A percentile compares a stretch with the other conserved stretches of the same genome.
Evolutionary conservation across 2,329 filamentous ascomycete genomes (phyloP).

Genomic region (Coleophoma eucalyptorum): DNA sequence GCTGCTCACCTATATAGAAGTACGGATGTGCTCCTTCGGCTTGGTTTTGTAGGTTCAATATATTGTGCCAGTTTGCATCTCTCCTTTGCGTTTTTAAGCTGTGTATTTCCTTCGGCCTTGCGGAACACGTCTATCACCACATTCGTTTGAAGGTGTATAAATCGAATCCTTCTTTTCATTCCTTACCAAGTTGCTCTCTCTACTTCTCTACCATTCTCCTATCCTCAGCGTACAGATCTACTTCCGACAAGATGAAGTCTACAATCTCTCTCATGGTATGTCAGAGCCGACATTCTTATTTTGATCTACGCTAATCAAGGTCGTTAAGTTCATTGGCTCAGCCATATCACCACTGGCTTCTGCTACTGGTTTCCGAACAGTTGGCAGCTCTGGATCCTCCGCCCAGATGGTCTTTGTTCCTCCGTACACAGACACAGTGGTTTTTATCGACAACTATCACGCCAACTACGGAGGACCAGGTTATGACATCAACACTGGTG

Average conservation of each 20-base stretch:
- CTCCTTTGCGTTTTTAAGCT: no score
- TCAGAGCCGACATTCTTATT: background rate
- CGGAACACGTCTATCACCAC: background rate
- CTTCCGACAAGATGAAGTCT: background rate
- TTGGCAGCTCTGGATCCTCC: background rate
- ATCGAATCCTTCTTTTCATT: background rate
- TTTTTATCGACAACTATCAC: constrained; percentile 3
- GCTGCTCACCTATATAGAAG: no score
- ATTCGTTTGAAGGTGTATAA: background rate
- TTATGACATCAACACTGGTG: background rate
- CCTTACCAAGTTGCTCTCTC: background rate
- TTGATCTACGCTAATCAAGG: background rate
- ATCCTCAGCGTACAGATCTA: background rate
- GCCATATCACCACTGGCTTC: background rate
- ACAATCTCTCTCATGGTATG: background rate
- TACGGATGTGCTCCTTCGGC: no score
- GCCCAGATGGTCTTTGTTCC: constrained; percentile 3
- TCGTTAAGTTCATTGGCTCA: background rate
- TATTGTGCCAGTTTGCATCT: no score
- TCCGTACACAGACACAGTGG: constrained; percentile 1
- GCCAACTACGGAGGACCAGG: constrained; percentile 1
- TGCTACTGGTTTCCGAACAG: background rate
- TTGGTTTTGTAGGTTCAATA: no score
- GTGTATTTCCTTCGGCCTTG: no score
- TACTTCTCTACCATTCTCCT: background rate